Conservation (phyloP, 495 filamentous ascomycete genomes). For the Tricharina praecox region DNA sequence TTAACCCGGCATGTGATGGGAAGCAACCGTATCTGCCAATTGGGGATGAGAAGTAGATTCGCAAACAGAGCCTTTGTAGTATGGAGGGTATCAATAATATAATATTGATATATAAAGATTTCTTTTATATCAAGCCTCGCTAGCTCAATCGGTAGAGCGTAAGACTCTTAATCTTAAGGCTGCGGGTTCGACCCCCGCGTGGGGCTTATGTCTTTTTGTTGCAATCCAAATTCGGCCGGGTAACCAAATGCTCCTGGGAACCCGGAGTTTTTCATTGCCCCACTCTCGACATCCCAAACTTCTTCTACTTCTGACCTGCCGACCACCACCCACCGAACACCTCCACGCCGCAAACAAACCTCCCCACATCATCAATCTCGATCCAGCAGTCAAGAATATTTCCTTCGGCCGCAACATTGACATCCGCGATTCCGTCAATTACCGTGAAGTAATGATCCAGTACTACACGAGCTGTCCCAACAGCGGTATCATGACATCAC, state of each 20-base stretch:
- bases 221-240: too few species aligned
- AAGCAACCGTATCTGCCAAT: neutral
- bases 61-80: too few species aligned
- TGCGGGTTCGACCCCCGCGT: conserved; percentile 43
- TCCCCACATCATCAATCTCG: conserved; percentile 92
- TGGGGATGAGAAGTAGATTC: too few species aligned
- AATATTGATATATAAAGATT: too few species aligned
- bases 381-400: conserved; percentile 79
- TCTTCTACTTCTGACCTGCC: too few species aligned
- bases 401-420: conserved; percentile 97
- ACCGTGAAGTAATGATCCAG: conserved; percentile 98
- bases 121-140: too few species aligned
- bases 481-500: conserved; percentile 87
- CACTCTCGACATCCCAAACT: too few species aligned
- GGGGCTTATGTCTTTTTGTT: too few species aligned
- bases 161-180: conserved; percentile 42
- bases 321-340: too few species aligned
- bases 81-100: too few species aligned
- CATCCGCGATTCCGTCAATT: conserved; percentile 96
- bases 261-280: too few species aligned
- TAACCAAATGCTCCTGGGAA: too few species aligned
- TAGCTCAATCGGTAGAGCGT: conserved; percentile 46
- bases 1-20: neutral
- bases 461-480: conserved; percentile 97
- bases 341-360: conserved; percentile 56